Conservation (phyloP, 2,329 filamentous ascomycete genomes). For the Aureobasidium mangrovei region DNA sequence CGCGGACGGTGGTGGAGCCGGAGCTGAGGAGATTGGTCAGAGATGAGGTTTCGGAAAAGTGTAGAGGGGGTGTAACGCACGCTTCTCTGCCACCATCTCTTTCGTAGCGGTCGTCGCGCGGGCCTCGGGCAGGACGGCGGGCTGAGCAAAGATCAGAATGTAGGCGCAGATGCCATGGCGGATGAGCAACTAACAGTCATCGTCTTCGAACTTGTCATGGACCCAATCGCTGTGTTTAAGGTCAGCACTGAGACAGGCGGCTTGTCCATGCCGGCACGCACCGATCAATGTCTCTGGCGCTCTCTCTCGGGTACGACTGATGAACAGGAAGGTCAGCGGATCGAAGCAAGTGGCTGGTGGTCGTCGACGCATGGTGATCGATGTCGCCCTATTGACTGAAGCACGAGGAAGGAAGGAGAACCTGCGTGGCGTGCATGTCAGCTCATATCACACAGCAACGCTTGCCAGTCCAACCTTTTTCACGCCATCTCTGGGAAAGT, state of each 20-base stretch:
- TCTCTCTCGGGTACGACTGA: conserved; percentile 37
- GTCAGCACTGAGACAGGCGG: conserved; percentile 17
- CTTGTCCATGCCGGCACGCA: conserved; percentile 33
- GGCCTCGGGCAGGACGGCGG: conserved; percentile 17
- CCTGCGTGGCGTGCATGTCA: conserved; percentile 14
- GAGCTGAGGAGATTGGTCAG: background rate
- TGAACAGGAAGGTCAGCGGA: conserved; percentile 30
- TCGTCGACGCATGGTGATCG: conserved; percentile 15
- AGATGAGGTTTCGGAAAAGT: background rate
- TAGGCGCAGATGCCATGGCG: background rate
- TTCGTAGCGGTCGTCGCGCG: conserved; percentile 18
- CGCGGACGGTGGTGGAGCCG: conserved; percentile 57
- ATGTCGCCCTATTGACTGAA: conserved; percentile 21
- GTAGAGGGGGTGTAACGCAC: background rate
- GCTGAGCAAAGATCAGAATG: conserved; percentile 15
- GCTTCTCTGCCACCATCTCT: conserved; percentile 25
- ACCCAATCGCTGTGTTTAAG: conserved; percentile 67
- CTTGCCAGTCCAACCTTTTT: conserved; percentile 60
- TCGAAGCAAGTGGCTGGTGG: conserved; percentile 5
- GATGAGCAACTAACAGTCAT: conserved; percentile 39
- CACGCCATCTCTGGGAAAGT: conserved; percentile 70
- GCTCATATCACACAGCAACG: background rate
- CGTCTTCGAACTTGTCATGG: conserved; percentile 79
- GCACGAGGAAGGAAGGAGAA: conserved; percentile 20
- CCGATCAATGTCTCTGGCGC: conserved; percentile 61